A percentile compares a stretch with the other conserved stretches of the same genome.
Evolutionary conservation across 225 moss, liverwort and hornwort genomes (phyloP).

Genomic region (Marchantia paleacea): DNA sequence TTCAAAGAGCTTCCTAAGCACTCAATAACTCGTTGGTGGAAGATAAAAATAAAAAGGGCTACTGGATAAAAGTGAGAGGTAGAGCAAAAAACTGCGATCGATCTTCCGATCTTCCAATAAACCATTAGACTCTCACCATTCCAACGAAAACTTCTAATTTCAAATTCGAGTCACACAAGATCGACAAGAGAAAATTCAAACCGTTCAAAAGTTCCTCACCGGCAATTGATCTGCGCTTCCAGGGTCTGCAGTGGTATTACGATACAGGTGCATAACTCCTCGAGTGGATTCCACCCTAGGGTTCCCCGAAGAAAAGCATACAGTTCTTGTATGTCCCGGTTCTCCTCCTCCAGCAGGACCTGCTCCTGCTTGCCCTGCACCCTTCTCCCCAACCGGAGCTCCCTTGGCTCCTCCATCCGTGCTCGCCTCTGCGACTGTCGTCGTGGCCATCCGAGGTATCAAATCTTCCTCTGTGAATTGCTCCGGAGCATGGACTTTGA

Average conservation of each 20-base stretch:
- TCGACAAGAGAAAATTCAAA: background rate
- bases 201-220: constrained; percentile 30
- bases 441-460: constrained; percentile 24
- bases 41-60: background rate
- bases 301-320: constrained; percentile 86
- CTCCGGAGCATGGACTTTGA: constrained; percentile 43
- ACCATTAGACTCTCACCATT: too few species aligned
- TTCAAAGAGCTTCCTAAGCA: background rate
- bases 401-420: constrained; percentile 15
- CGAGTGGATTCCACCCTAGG: constrained; percentile 88
- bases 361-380: constrained; percentile 4
- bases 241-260: constrained; percentile 72
- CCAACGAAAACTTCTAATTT: background rate
- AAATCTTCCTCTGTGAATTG: constrained; percentile 32
- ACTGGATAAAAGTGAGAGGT: too few species aligned
- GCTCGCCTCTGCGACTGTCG: background rate
- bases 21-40: background rate
- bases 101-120: too few species aligned
- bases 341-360: constrained; percentile 9
- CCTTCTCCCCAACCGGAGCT: constrained; percentile 22
- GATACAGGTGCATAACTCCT: constrained; percentile 85
- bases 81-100: too few species aligned
- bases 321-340: constrained; percentile 47
- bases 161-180: background rate
- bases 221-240: constrained; percentile 77